Evolutionary conservation across 192 early-diverging fungal genomes (phyloP), one percentile per base, ranked within the genome.

Genomic region (Linderina pennispora): DNA sequence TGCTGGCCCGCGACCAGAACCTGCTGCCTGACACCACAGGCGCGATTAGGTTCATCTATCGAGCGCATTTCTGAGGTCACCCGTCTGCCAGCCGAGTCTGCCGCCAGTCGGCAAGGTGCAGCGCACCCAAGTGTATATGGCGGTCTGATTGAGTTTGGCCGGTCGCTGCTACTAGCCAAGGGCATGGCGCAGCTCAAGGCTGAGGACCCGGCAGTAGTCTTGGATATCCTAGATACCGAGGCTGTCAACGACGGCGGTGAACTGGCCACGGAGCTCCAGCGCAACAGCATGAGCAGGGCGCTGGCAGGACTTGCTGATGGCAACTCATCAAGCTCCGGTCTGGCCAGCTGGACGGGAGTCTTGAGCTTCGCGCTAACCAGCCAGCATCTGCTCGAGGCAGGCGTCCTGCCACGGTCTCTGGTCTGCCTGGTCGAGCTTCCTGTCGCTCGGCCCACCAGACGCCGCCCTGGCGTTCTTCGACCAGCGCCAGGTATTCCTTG

Each of bases 81-180:
- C 28, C 5, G 28, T 31, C 6, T 5, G 11, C 11, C 11, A 31
- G 28, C 11, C 5, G 5, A 31, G 5, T 31, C 28, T 8, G 28
- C 28, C 11, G 11, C 6, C 28, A 11, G 28, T 5, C 28, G 28
- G 5, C 28, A 8, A 11, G 11, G 11, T 22, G 15, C 43, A 36
- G 9, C 17, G 4, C 52, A 58, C 20, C 45, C 55, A 3, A 35
- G 16, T 23, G 42, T 62, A 4, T 53, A 41, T 16, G 26, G 53
- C 43, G 55, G 54, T 5, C 36, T 53, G 18, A 36, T 68, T 23
- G 58, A 48, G 5, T 57, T 68, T 45, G 53, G 52, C n/a, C 43
- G 65, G 14, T 61, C 56, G 4, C 32, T 68, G 23, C 23, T 68
- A 10, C 49, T 68, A 31, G 57, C 53, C 13, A 56, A 15, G 4